phyloP scores from a whole-genome alignment of 2,329 filamentous ascomycete species.

The Colletotrichum magnum region DNA sequence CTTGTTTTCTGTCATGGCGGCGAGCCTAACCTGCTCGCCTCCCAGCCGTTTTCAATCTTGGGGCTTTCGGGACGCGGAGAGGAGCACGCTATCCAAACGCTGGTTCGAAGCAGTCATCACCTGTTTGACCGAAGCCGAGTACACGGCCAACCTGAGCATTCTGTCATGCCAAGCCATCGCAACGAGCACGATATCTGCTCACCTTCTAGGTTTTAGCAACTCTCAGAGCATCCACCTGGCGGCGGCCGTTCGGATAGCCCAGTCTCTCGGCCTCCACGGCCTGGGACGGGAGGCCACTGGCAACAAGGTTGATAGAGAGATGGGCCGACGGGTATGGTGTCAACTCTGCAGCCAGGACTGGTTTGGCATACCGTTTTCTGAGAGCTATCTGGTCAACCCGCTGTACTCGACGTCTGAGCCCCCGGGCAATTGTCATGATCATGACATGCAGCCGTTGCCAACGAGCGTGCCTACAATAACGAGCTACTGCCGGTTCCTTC shows the following conservation, averaged over 20 bases:
- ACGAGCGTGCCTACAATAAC: slow-evolving; percentile 45
- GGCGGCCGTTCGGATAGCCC: slow-evolving; percentile 61
- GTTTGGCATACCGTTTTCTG: slow-evolving; percentile 54
- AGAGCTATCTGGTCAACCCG: slow-evolving; percentile 55
- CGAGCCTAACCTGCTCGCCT: slow-evolving; percentile 58
- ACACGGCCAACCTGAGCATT: slow-evolving; percentile 58
- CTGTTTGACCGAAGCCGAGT: slow-evolving; percentile 61
- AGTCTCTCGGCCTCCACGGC: slow-evolving; percentile 61
- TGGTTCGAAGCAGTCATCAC: slow-evolving; percentile 62
- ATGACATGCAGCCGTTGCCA: slow-evolving; percentile 44
- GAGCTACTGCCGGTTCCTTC: slow-evolving; percentile 48
- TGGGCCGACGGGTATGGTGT: slow-evolving; percentile 53
- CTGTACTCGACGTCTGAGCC: slow-evolving; percentile 50
- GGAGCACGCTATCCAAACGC: slow-evolving; percentile 55
- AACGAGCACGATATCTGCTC: slow-evolving; percentile 62
- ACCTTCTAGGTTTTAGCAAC: slow-evolving; percentile 63
- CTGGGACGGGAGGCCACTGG: slow-evolving; percentile 47
- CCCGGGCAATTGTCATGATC: slow-evolving; percentile 53
- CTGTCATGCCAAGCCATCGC: slow-evolving; percentile 62
- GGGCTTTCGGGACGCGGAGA: slow-evolving; percentile 60
- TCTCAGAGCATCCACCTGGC: slow-evolving; percentile 61
- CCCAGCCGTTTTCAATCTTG: slow-evolving; percentile 51
- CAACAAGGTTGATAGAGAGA: slow-evolving; percentile 45
- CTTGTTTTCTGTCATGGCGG: slow-evolving; percentile 59
- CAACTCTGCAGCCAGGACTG: slow-evolving; percentile 56